Base-by-base conservation (phyloP, 2,329 filamentous ascomycete species). In the Dactylellina leptospora region DNA sequence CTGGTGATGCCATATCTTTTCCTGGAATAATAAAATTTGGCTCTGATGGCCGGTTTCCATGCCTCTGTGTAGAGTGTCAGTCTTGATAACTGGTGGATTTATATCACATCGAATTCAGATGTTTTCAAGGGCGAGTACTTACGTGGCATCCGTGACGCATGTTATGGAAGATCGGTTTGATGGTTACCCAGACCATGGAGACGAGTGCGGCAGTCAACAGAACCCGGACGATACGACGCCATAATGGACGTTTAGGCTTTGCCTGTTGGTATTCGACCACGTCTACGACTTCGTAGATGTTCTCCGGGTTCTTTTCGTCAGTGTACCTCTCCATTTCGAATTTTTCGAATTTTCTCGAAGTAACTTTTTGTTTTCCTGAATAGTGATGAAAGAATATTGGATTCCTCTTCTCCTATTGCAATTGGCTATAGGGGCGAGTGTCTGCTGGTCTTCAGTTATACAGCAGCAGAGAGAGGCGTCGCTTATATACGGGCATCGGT, bases 251-350 rank as follows among this genome's bases (percentile, higher is more conserved):
- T 53, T 66, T 73, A 8, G 66, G 66, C 45, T 71, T 71, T 18
- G 58, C 51, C 4, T 36, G 56, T 23, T 50, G 48, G 33, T 54
- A 22, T 42, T 70, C 56, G n/a, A 44, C 40, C n/a, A 30, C 33
- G 10, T 59, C 54, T 18, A 54, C 40, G 27, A 69, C 45, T 23
- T 54, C 30, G 53, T 58, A 58, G 53, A 71, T 53, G 50, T n/a
- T 27, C 10, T 71, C 50, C 18, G 64, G 48, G 8, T 58, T 16
- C 38, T 71, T 63, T 25, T 71, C 66, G 58, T 71, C 66, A 9
- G 66, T 71, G 45, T 71, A 71, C 59, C 66, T 62, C 45, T 71
- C 66, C 66, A 71, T 71, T 44, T n/a, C n/a, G n/a, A n/a, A n/a
- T n/a, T 51, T 55, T 48, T 48, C 44, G 11, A 4, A n/a, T 42